These are phyloP conservation scores for Sporobolomyces pararoseus DNA, from an alignment of 768 basidiomycete species.

Conservation along the genomic window DNA sequence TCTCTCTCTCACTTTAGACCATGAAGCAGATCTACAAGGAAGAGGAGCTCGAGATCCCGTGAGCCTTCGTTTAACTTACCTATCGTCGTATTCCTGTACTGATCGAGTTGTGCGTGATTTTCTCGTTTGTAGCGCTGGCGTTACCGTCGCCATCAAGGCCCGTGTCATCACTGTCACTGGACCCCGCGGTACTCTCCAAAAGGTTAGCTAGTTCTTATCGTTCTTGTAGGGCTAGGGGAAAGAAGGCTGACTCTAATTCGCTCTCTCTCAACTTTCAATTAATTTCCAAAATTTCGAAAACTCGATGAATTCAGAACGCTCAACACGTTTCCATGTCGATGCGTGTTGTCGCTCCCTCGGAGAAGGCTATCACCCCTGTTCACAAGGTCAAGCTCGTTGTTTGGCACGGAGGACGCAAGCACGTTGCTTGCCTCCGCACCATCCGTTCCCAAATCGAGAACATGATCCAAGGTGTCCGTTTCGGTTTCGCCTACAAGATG, in stretches of 20 bases:
- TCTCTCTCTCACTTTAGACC: too few relatives aligned
- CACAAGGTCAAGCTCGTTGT: conserved; percentile 80
- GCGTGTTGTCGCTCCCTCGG: conserved; percentile 57
- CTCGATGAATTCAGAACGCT: conserved; percentile 55
- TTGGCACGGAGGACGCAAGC: conserved; percentile 97
- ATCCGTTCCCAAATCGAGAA: conserved; percentile 92
- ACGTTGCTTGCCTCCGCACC: conserved; percentile 95
- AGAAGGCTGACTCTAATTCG: too few relatives aligned
- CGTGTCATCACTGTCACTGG: conserved; percentile 87
- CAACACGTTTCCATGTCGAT: conserved; percentile 79
- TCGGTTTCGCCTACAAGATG: conserved; percentile 99
- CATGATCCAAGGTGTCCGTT: conserved; percentile 96
- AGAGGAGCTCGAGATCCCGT: conserved; percentile 83
- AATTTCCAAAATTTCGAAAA: background rate
- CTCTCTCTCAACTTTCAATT: background rate
- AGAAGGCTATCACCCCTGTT: conserved; percentile 60
- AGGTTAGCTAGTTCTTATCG: conserved; percentile 51
- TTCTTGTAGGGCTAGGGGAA: background rate
- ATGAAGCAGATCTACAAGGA: conserved; percentile 45
- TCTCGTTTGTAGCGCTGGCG: conserved; percentile 55
- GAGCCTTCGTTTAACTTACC: background rate
- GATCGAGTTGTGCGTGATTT: too few relatives aligned
- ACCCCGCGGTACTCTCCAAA: conserved; percentile 84
- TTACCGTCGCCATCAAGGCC: conserved; percentile 82
- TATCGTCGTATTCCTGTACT: too few relatives aligned